Base-by-base conservation (phyloP, 257 asterid species). In the Schizonepeta tenuifolia region DNA sequence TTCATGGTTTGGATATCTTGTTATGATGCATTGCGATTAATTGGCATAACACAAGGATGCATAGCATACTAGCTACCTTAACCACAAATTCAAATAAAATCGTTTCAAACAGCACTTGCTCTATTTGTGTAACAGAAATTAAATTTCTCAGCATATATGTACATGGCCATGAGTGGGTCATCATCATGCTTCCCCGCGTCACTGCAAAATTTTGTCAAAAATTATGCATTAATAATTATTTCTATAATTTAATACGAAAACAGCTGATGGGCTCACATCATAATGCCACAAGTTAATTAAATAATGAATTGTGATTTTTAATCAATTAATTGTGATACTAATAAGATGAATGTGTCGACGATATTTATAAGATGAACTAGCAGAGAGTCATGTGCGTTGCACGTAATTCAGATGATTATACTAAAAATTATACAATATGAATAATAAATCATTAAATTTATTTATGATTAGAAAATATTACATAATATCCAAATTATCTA, bases 1-100 rank as follows among this genome's bases (percentile, higher is more conserved):
- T 72, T 41, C 24, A 58, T 47, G 68, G 58, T 69, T 22, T 73
- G 31, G 72, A 24, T 38, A 17, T 26, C 54, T 44, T 18, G 11
- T 9, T 49, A 64, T 15, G 9, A 22, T 64, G 43, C 41, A 35
- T 35, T 35, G 38, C 38, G 9, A 35, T 35, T 35, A 35, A 35
- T 35, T 35, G 38, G 7, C 7, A 35, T 35, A 35, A 36, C 41
- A 36, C 41, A 36, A 36, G 41, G 10, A 36, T 36, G 9, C 9
- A n/a, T n/a, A n/a, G n/a, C n/a, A 36, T 36, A 36, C 10, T 36
- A 36, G 3, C 43, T 1, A 38, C 0, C 43, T 7, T 12, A 38
- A 38, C 43, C 43, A 38, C 43, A 38, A 38, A 38, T 38, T 38
- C 43, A 38, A 10, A 38, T 38, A 38, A 38, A 38, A 38, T 38